Evolutionary conservation across 2,329 filamentous ascomycete species (phyloP).

Genomic region (Penicillium digitatum): DNA sequence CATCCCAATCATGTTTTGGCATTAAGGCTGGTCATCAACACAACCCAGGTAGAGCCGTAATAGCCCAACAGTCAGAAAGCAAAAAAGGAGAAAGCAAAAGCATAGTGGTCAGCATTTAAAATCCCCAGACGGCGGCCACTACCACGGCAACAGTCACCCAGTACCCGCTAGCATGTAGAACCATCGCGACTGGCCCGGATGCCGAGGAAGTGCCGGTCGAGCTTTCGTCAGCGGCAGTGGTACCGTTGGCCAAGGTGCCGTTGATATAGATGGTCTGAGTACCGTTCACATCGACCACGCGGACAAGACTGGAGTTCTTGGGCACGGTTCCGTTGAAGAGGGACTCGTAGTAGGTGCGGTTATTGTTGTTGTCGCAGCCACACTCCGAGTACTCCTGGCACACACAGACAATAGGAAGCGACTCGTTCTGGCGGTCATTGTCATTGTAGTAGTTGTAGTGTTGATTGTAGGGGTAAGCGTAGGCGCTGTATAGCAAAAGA

Average conservation of each 20-base stretch:
- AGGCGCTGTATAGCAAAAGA: slow-evolving; percentile 54
- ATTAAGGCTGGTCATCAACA: neutral
- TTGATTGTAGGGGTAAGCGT: slow-evolving; percentile 52
- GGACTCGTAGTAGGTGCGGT: slow-evolving; percentile 42
- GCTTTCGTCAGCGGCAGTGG: slow-evolving; percentile 35
- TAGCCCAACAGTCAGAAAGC: neutral
- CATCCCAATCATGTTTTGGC: slow-evolving; percentile 5
- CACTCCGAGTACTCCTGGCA: slow-evolving; percentile 54
- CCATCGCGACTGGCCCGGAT: slow-evolving; percentile 16
- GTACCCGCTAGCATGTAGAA: slow-evolving; percentile 38
- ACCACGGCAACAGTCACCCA: slow-evolving; percentile 42
- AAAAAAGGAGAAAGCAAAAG: neutral
- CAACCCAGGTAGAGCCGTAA: neutral
- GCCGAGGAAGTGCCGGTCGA: slow-evolving; percentile 20
- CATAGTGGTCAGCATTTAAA: slow-evolving; percentile 15
- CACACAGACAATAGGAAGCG: slow-evolving; percentile 53
- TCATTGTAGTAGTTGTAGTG: slow-evolving; percentile 48
- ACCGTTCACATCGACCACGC: slow-evolving; percentile 41
- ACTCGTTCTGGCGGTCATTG: slow-evolving; percentile 46
- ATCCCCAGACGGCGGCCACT: slow-evolving; percentile 29
- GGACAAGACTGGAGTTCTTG: slow-evolving; percentile 38
- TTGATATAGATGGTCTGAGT: slow-evolving; percentile 47
- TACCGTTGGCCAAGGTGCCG: slow-evolving; percentile 46
- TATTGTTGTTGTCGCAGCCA: slow-evolving; percentile 54
- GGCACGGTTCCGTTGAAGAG: slow-evolving; percentile 42